Evolutionary conservation across 116 monocot species (phyloP), one percentile per base, ranked within the genome.

Genomic region (Dioscorea cayenensis): DNA sequence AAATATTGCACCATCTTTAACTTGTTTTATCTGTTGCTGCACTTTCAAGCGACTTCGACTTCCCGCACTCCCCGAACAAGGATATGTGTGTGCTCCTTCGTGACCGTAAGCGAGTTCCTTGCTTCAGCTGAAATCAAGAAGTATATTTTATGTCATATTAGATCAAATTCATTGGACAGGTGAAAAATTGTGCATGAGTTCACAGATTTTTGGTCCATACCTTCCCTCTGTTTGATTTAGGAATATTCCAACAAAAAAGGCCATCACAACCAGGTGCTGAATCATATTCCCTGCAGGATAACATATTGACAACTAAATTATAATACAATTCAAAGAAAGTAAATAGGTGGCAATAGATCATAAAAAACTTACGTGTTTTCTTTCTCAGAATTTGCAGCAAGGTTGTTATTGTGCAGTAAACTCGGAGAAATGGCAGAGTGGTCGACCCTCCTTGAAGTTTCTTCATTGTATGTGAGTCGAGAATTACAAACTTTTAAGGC

Each of bases 381-480:
- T 69, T 77, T 77, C 68, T 81, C 81, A 69, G 77, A 74, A 50
- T 68, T 81, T 14, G 28, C 72, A 70, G 52, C 37, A 29, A 77
- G 73, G 60, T 70, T 84, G 71, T 67, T 85, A 60, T 79, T 77
- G 70, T 90, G 96, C 65, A 96, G 72, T 64, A 86, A 60, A 68
- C 95, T 92, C 21, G 90, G 92, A 71, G 86, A 80, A 37, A 86
- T 71, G 60, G 73, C 60, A 85, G 60, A 38, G 35, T 70, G 76
- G 72, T 76, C 75, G 16, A 62, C 43, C 43, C 66, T 66, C 29
- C 51, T 71, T 43, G 55, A 60, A 38, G 49, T 43, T 20, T 72
- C 37, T 21, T 79, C 63, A 37, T 78, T 72, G 17, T 36, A 36
- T 27, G 17, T 43, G 20, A 29, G 27, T 23, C 63, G 72, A 25